Conservation (phyloP, 345 rosid genomes). For the Trapa incisa region DNA sequence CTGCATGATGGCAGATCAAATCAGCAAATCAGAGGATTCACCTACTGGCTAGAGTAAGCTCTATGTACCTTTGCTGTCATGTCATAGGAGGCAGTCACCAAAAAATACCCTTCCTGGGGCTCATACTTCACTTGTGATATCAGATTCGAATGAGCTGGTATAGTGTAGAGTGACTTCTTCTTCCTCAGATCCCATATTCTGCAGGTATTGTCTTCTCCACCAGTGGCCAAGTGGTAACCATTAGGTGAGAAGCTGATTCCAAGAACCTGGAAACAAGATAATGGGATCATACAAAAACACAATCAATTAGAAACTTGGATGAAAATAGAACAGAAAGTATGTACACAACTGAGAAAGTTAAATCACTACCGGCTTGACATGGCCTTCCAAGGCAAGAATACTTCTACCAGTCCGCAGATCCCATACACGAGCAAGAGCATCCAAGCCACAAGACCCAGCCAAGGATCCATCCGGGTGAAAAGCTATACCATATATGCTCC, state of each 20-base stretch:
- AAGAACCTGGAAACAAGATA: conserved; percentile 43
- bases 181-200: conserved; percentile 94
- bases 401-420: conserved; percentile 96
- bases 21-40: neutral
- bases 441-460: conserved; percentile 82
- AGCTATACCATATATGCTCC: conserved; percentile 78
- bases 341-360: conserved; percentile 4
- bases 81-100: conserved; percentile 92
- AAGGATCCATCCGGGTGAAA: conserved; percentile 95
- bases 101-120: conserved; percentile 89
- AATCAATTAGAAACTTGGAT: neutral
- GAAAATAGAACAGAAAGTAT: neutral
- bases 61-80: conserved; percentile 66
- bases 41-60: conserved; percentile 4
- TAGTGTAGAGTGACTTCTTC: conserved; percentile 60
- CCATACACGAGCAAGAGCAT: conserved; percentile 89
- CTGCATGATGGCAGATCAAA: conserved; percentile 22
- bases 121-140: conserved; percentile 86
- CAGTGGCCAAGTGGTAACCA: conserved; percentile 93
- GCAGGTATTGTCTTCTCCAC: conserved; percentile 92
- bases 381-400: conserved; percentile 79
- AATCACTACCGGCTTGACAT: conserved; percentile 69
- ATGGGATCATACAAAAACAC: neutral
- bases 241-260: conserved; percentile 84
- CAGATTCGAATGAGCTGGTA: conserved; percentile 93